These are phyloP conservation scores for Galium porrigens DNA, from an alignment of 305 asterid species.

Conservation along the genomic window DNA sequence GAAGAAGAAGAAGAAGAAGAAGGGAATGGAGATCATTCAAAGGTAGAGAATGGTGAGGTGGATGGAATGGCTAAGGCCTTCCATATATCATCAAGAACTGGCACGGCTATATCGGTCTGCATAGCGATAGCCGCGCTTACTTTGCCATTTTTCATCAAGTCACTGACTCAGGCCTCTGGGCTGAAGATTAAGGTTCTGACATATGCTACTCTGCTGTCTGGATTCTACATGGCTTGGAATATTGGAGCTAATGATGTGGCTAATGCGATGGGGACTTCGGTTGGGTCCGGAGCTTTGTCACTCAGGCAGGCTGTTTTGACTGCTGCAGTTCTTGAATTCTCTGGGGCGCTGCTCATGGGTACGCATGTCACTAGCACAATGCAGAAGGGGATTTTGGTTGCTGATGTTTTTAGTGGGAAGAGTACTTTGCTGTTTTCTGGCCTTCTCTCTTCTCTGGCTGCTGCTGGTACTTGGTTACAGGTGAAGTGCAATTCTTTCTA, in stretches of 20 bases:
- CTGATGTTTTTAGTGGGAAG: constrained; percentile 73
- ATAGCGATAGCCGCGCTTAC: constrained; percentile 61
- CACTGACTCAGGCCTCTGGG: constrained; percentile 43
- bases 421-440: constrained; percentile 78
- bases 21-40: constrained; percentile 8
- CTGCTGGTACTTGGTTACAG: constrained; percentile 98
- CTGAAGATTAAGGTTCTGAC: constrained; percentile 45
- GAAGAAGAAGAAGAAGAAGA: constrained; percentile 26
- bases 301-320: constrained; percentile 68
- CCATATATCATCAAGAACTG: constrained; percentile 51
- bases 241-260: constrained; percentile 96
- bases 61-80: constrained; percentile 81
- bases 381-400: constrained; percentile 93
- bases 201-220: constrained; percentile 54
- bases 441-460: constrained; percentile 71
- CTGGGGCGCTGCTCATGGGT: constrained; percentile 90
- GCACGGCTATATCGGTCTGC: constrained; percentile 57
- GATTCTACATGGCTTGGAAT: constrained; percentile 97
- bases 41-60: constrained; percentile 18
- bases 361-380: constrained; percentile 83
- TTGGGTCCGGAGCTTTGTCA: constrained; percentile 79
- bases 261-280: constrained; percentile 98
- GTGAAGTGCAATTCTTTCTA: constrained; percentile 20
- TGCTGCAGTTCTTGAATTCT: constrained; percentile 75
- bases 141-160: constrained; percentile 58